These are phyloP conservation scores for Podospora appendiculata DNA, from an alignment of 495 filamentous ascomycete species.

Conservation along the genomic window DNA sequence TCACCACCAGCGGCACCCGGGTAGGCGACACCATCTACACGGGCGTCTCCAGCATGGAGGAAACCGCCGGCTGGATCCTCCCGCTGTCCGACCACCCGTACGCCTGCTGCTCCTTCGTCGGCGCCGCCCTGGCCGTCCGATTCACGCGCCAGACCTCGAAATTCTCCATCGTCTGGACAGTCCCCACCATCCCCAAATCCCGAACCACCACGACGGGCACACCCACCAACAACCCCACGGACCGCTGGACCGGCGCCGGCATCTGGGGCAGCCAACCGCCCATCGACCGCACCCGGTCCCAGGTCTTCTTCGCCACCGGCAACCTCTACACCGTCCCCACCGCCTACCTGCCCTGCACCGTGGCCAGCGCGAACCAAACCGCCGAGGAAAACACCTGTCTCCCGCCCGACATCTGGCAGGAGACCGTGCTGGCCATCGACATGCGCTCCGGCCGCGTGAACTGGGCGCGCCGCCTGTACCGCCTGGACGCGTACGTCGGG, in stretches of 20 bases:
- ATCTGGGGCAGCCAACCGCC: conserved; percentile 36
- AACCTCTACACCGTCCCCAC: conserved; percentile 24
- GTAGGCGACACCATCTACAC: conserved; percentile 21
- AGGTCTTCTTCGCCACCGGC: conserved; percentile 34
- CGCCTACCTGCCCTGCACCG: conserved; percentile 12
- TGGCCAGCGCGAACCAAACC: neutral
- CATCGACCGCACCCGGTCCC: conserved; percentile 22
- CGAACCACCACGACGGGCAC: conserved; percentile 19
- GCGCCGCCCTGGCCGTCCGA: conserved; percentile 21
- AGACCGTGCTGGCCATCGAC: conserved; percentile 25
- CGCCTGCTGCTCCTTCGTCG: conserved; percentile 29
- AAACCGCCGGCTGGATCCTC: conserved; percentile 1
- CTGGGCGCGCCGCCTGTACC: conserved; percentile 19
- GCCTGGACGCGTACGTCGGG: conserved; percentile 20
- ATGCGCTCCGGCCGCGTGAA: conserved; percentile 19
- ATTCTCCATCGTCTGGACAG: conserved; percentile 6
- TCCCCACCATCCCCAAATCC: too few species aligned
- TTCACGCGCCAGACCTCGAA: conserved; percentile 7
- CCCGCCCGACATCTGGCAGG: conserved; percentile 19
- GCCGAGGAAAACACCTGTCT: neutral
- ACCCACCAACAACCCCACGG: conserved; percentile 16
- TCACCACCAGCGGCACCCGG: conserved; percentile 24
- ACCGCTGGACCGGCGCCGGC: conserved; percentile 24
- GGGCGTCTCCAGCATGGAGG: conserved; percentile 26
- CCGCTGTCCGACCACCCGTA: conserved; percentile 11